Evolutionary conservation across 1,284 basidiomycete species (phyloP).

Genomic region (Microbotryum silenes-acaulis): DNA sequence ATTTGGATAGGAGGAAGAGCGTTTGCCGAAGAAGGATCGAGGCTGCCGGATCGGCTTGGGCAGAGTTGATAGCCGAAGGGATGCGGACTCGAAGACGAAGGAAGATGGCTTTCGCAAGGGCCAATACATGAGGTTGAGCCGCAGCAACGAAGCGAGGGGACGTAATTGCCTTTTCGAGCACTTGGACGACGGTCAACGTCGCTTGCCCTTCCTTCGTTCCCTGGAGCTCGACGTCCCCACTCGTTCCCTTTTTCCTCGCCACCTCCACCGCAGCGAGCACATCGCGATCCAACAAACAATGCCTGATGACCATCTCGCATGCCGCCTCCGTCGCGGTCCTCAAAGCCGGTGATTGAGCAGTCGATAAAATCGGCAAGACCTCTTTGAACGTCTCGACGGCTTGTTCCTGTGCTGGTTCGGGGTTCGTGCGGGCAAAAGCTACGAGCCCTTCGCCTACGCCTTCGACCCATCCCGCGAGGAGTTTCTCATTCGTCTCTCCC

Average conservation of each 20-base stretch:
- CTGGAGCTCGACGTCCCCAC: neutral
- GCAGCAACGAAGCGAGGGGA: constrained; percentile 61
- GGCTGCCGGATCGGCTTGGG: constrained; percentile 59
- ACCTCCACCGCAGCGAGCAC: constrained; percentile 49
- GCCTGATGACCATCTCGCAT: constrained; percentile 53
- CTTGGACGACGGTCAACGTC: constrained; percentile 48
- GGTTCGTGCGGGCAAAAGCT: constrained; percentile 44
- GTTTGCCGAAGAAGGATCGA: constrained; percentile 64
- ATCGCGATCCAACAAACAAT: constrained; percentile 61
- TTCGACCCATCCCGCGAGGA: constrained; percentile 61
- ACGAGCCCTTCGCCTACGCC: constrained; percentile 63
- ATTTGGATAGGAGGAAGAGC: constrained; percentile 64
- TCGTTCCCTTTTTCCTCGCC: neutral
- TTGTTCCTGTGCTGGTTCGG: constrained; percentile 12
- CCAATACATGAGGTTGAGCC: constrained; percentile 51
- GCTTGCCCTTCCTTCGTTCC: neutral
- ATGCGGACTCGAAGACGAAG: constrained; percentile 43
- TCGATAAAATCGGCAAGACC: constrained; percentile 17
- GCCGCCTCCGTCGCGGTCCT: constrained; percentile 59
- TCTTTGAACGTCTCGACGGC: constrained; percentile 15
- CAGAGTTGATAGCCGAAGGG: constrained; percentile 21
- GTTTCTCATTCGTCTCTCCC: constrained; percentile 42
- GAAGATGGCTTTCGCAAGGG: constrained; percentile 40
- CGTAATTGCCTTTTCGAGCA: constrained; percentile 61
- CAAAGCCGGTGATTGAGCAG: constrained; percentile 38